Evolutionary conservation across 2,329 filamentous ascomycete genomes (phyloP).

Genomic region (Colletotrichum sp.): DNA sequence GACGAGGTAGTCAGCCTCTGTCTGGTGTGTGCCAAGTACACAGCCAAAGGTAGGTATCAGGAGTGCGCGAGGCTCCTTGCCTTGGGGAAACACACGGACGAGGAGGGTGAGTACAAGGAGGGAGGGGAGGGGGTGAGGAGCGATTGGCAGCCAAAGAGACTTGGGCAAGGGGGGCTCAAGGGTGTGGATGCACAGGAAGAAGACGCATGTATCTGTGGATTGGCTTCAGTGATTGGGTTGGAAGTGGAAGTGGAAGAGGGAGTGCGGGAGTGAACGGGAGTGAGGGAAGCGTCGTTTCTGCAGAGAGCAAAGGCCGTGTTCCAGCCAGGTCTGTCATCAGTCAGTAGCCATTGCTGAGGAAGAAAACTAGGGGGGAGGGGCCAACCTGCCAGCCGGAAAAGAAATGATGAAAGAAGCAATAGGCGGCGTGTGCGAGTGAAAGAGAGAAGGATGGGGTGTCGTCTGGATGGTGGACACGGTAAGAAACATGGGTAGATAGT

Average conservation of each 20-base stretch:
- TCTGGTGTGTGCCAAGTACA: not conserved
- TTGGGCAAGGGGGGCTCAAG: not conserved
- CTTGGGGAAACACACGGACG: slow-evolving; percentile 17
- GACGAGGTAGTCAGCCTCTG: slow-evolving; percentile 1
- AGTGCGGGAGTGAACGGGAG: slow-evolving; percentile 2
- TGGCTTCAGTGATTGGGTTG: not conserved
- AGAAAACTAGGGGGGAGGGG: slow-evolving; percentile 2
- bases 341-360: slow-evolving; percentile 4
- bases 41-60: slow-evolving; percentile 2
- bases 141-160: slow-evolving; percentile 4
- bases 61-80: slow-evolving; percentile 13
- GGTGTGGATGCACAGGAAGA: not conserved
- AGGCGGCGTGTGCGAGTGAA: slow-evolving; percentile 5
- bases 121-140: not conserved
- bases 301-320: slow-evolving; percentile 1
- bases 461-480: not conserved
- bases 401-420: slow-evolving; percentile 18
- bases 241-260: not conserved
- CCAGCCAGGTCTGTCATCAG: slow-evolving; percentile 19
- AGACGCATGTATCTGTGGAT: not conserved
- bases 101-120: slow-evolving; percentile 8
- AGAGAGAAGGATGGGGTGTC: slow-evolving; percentile 9
- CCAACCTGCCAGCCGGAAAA: slow-evolving; percentile 15
- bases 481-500: not conserved
- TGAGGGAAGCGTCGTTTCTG: not conserved